Base-by-base conservation (phyloP, 2,329 filamentous ascomycete genomes). In the Tolypocladium album region DNA sequence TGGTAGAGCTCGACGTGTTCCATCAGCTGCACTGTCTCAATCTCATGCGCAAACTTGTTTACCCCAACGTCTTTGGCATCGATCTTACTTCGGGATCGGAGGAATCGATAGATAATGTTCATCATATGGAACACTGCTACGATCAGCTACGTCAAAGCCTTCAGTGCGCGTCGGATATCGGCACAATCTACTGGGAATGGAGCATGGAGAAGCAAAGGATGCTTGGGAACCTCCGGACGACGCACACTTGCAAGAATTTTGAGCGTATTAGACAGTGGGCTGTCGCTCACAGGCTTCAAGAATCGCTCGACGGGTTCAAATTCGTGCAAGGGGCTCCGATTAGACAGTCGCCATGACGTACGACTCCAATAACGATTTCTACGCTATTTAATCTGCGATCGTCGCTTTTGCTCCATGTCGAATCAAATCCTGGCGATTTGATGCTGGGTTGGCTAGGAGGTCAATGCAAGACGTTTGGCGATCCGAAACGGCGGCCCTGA, bases 1-100 rank as follows among this genome's bases (percentile, higher is more conserved):
- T 81, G 62, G 77, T 79, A 57, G 82, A 82, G 1, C 85, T 84
- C 65, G 75, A 82, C 38, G 82, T 83, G 1, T 82, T 78, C 6
- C 70, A 83, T 38, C 80, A 83, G 64, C 72, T 81, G 52, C 78
- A 79, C 66, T 80, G 78, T 69, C 69, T 80, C 27, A 80, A 80
- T 67, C 65, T 79, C 59, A 68, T 75, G 68, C 68, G 78, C 34
- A 76, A 80, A 67, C 74, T 78, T 17, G 75, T 78, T 0, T 79
- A 80, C 65, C 77, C 76, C 59, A 75, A 76, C 6, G 76, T 81
- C 64, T 82, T 81, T 65, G 63, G 67, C 76, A 3, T 78, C 76
- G 22, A 47, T 3, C 22, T 47, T 11, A 47, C 45, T 1, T 47
- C 45, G 12, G 45, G 12, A 0, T 27, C 82, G 56, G 76, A 80